Percentiles rank a stretch among this genome's conserved stretches.
phyloP scores from a whole-genome alignment of 352 stramenopile genomes.

The Globisporangium carolinianum region DNA sequence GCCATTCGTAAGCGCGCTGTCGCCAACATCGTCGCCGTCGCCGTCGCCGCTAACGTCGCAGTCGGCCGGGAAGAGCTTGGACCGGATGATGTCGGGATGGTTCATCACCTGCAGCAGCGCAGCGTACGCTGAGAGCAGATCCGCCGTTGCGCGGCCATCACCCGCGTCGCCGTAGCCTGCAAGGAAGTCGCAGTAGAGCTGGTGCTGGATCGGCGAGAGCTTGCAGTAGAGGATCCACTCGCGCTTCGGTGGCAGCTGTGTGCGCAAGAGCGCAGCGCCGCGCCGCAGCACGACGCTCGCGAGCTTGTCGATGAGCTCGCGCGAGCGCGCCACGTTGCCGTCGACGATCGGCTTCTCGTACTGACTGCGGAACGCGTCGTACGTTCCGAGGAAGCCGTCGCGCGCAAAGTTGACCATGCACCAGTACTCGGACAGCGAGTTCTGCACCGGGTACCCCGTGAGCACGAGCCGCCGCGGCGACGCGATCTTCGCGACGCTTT shows the following conservation, averaged over 20 bases:
- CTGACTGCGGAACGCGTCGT: slow-evolving; percentile 65
- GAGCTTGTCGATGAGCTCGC: slow-evolving; percentile 62
- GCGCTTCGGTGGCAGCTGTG: slow-evolving; percentile 72
- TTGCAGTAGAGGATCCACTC: slow-evolving; percentile 88
- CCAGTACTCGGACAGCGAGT: slow-evolving; percentile 91
- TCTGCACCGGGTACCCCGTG: slow-evolving; percentile 94
- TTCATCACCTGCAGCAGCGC: slow-evolving; percentile 84
- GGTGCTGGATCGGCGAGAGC: slow-evolving; percentile 69
- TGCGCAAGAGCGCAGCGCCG: slow-evolving; percentile 51
- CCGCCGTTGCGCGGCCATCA: slow-evolving; percentile 30
- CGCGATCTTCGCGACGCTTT: slow-evolving; percentile 70
- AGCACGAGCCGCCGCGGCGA: slow-evolving; percentile 84
- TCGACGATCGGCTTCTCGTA: slow-evolving; percentile 84
- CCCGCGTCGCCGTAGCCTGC: slow-evolving; percentile 36
- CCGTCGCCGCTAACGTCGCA: slow-evolving; percentile 28
- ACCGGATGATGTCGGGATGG: slow-evolving; percentile 82
- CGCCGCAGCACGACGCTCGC: slow-evolving; percentile 67
- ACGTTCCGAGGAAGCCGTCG: slow-evolving; percentile 57
- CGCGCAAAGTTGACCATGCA: slow-evolving; percentile 89
- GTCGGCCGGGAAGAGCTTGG: slow-evolving; percentile 42
- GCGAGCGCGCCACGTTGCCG: slow-evolving; percentile 41
- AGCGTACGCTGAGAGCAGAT: slow-evolving; percentile 75
- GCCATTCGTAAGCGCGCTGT: background rate
- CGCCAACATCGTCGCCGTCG: slow-evolving; percentile 16
- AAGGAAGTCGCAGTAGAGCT: slow-evolving; percentile 75